Base-by-base conservation (phyloP, 805 yeast species). In the Wickerhamiella qilinensis region DNA sequence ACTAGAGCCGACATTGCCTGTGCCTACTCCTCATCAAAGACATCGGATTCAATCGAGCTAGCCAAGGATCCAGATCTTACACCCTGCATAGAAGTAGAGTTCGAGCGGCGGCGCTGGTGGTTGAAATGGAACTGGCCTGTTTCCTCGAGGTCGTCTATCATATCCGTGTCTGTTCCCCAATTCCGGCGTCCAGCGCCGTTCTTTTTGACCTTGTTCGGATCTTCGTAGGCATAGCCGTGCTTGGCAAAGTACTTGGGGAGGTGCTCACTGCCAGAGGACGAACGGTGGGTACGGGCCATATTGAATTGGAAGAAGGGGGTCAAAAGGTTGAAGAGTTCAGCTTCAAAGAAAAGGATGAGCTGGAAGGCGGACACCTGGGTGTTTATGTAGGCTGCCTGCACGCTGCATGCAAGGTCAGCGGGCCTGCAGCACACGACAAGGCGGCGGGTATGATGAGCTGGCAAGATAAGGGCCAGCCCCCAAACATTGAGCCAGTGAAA, bases 141-240 rank as follows among this genome's bases (percentile, higher is more conserved):
- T 38, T 69, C 72, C 42, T 71, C 67, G 44, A 80, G 55, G 44
- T 74, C 81, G 35, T 72, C 71, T 38, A 77, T 55, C 50, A 83
- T 94, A 49, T 81, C 93, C 7, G 74, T 68, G 7, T 42, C 49
- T 43, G 65, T 62, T 33, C 96, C 96, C 94, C 94, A 83, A 53
- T 84, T 84, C 47, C 76, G 77, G 50, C 73, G 75, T 35, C 96
- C 96, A 25, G 77, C 78, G 36, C 96, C 96, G 42, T 69, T 68
- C 56, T 81, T 83, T 70, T 83, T 83, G 40, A 79, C 71, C 51
- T 73, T 71, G 53, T 73, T 75, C 39, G 94, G 94, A 45, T 77
- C 73, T 38, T 73, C 68, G 49, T 78, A 75, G 43, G 58, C 57
- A 52, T 69, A 68, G 16, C 93, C 93, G 50, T 71, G 70, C 55